A percentile compares a stretch with the other conserved stretches of the same genome.
Conservation (phyloP, 2,329 filamentous ascomycete genomes). For the Hysterium pulicare region DNA sequence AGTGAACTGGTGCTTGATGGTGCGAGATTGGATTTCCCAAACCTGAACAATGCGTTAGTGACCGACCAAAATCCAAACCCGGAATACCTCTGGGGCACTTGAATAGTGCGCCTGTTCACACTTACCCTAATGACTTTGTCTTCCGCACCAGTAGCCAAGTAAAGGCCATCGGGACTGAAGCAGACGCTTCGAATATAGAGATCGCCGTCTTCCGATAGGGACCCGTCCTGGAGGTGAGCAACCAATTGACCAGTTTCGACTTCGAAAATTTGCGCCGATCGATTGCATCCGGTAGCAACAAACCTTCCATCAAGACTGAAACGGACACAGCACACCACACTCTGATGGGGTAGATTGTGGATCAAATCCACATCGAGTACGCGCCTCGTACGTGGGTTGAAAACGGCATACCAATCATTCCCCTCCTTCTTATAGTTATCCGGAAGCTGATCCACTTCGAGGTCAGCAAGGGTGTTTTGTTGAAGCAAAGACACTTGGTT, state of each 20-base stretch:
- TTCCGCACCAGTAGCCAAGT: constrained; percentile 91
- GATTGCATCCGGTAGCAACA: constrained; percentile 94
- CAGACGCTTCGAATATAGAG: constrained; percentile 97
- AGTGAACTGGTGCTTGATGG: constrained; percentile 89
- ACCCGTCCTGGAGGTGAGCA: constrained; percentile 85
- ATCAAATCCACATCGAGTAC: constrained; percentile 90
- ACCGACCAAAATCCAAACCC: too few relatives aligned
- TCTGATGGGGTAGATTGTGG: constrained; percentile 89
- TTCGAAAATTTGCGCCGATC: constrained; percentile 99
- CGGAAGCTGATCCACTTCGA: constrained; percentile 82
- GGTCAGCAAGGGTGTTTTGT: constrained; percentile 73
- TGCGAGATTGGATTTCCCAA: constrained; percentile 84
- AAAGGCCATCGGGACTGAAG: constrained; percentile 95
- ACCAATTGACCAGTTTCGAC: constrained; percentile 83
- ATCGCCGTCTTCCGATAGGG: constrained; percentile 82
- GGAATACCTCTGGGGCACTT: too few relatives aligned
- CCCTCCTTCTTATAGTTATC: constrained; percentile 85
- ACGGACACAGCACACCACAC: constrained; percentile 95
- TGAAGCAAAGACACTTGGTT: constrained; percentile 47
- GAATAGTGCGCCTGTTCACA: constrained; percentile 10
- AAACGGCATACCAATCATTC: constrained; percentile 92
- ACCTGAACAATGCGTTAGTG: constrained; percentile 56
- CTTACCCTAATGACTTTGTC: constrained; percentile 93
- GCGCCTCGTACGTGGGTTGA: constrained; percentile 87
- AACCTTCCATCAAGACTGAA: constrained; percentile 96